Percentiles rank a stretch among this genome's conserved stretches.
phyloP scores from a whole-genome alignment of 306 rosid species.

The Citrullus amarus region DNA sequence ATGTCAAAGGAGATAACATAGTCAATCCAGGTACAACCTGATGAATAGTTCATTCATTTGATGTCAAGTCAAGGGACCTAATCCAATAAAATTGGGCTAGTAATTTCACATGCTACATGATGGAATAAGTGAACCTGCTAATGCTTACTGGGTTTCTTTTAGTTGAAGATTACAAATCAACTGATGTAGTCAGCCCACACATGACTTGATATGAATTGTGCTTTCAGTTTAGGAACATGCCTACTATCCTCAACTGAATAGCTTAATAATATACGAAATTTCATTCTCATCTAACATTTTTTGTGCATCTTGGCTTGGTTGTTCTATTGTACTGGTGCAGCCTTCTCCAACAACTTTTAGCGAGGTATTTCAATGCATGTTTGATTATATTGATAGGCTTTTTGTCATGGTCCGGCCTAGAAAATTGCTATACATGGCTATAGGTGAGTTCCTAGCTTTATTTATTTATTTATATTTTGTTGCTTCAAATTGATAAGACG shows the following conservation, averaged over 20 bases:
- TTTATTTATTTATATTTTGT: not conserved
- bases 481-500: not conserved
- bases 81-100: not conserved
- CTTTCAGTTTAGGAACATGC: not conserved
- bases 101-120: not conserved
- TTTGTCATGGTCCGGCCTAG: constrained; percentile 92
- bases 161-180: not conserved
- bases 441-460: constrained; percentile 44
- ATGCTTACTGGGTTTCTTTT: not conserved
- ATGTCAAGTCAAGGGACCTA: not conserved
- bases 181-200: not conserved
- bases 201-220: not conserved
- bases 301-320: not conserved
- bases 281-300: not conserved
- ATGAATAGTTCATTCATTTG: not conserved
- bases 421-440: constrained; percentile 88
- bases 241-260: not conserved
- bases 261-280: not conserved
- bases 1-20: not conserved
- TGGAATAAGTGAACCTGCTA: not conserved
- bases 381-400: constrained; percentile 85
- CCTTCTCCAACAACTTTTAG: constrained; percentile 71
- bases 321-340: constrained; percentile 29
- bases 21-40: not conserved
- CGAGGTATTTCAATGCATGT: constrained; percentile 92